Percentiles rank a stretch among this genome's conserved stretches.
phyloP scores from a whole-genome alignment of 306 rosid species.

The Rosa persica region DNA sequence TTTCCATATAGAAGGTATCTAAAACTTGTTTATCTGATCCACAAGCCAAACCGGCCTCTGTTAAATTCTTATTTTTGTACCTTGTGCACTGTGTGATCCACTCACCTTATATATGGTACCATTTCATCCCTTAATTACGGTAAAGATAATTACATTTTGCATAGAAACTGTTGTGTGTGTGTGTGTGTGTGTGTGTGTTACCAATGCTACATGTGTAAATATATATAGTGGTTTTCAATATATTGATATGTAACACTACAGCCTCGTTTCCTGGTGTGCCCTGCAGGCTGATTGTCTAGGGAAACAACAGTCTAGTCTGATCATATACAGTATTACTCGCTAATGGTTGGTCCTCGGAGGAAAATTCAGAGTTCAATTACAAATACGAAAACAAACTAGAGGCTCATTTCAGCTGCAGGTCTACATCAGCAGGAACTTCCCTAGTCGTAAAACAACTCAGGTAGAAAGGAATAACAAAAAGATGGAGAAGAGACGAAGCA shows the following conservation, averaged over 20 bases:
- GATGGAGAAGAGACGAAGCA: constrained; percentile 19
- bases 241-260: background rate
- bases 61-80: too few relatives aligned
- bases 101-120: too few relatives aligned
- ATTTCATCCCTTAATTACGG: background rate
- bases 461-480: background rate
- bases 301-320: background rate
- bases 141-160: background rate
- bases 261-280: background rate
- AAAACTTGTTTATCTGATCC: background rate
- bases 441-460: background rate
- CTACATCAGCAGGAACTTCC: background rate
- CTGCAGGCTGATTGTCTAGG: background rate
- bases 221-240: background rate
- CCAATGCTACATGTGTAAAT: too few relatives aligned
- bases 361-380: background rate
- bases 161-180: background rate
- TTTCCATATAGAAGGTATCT: background rate
- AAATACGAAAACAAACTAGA: constrained; percentile 4
- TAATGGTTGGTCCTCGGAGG: background rate
- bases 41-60: too few relatives aligned
- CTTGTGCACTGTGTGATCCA: too few relatives aligned
- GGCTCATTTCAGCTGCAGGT: background rate
- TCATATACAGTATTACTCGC: background rate
- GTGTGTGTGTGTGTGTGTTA: too few relatives aligned